phyloP scores from a whole-genome alignment of 805 yeast genomes.

The Myxozyma neglecta region DNA sequence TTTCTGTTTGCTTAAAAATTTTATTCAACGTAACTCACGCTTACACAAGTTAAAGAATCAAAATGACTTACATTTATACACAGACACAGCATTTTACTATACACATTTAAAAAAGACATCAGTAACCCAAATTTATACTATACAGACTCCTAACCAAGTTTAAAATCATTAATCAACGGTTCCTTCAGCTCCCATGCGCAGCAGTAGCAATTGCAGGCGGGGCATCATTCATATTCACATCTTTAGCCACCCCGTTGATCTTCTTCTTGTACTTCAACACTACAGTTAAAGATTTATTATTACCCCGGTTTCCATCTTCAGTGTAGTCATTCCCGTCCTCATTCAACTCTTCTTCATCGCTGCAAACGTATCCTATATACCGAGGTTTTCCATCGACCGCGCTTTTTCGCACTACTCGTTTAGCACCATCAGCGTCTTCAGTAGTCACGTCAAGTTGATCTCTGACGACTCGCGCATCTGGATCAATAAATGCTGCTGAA shows the following conservation, averaged over 20 bases:
- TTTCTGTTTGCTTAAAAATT: no score
- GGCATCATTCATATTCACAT: background rate
- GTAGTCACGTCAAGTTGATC: constrained; percentile 8
- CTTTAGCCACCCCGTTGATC: background rate
- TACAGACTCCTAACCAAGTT: no score
- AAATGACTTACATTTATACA: no score
- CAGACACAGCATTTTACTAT: no score
- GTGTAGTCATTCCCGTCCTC: constrained; percentile 12
- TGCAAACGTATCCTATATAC: background rate
- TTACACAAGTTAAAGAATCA: no score
- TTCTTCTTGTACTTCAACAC: constrained; percentile 6
- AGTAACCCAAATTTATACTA: no score
- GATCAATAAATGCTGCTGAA: constrained; percentile 1
- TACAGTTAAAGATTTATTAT: background rate
- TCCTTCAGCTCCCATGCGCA: background rate
- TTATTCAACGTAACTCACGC: no score
- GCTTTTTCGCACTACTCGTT: background rate
- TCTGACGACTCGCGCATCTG: background rate
- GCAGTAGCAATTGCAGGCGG: background rate
- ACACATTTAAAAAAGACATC: no score
- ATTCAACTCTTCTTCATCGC: constrained; percentile 7
- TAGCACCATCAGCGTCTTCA: constrained; percentile 13
- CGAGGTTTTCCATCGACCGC: background rate
- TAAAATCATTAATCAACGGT: no score
- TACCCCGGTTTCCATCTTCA: constrained; percentile 1